Base-by-base conservation (phyloP, 2,329 filamentous ascomycete genomes). In the Neopestalotiopsis sp. region DNA sequence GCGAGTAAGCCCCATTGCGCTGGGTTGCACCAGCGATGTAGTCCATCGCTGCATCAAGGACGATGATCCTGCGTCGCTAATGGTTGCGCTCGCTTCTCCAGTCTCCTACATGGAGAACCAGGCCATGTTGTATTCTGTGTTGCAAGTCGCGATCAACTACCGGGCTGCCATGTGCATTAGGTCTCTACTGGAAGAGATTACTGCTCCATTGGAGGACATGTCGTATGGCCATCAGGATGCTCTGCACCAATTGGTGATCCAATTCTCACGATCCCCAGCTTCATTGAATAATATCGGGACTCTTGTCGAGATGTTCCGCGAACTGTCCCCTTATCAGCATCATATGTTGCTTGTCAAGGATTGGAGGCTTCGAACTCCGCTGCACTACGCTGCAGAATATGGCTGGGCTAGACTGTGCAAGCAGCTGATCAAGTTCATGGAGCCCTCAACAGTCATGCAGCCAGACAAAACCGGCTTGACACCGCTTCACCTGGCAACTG, bases 271-370 rank as follows among this genome's bases (percentile, higher is more conserved):
- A 24, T 17, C 20, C 13, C 57, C 28, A 10, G 7, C 45, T 14
- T 34, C 28, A 7, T 34, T 32, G 10, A 14, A 14, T 40, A 24
- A 17, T 12, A 13, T 59, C 12, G 63, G 58, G 2, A 6, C 45
- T 5, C 62, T 68, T 30, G 66, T 38, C 17, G 61, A 68, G 10
- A 64, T 64, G 4, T 59, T 70, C 34, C 58, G 66, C 14, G 66
- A 70, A 14, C 42, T 70, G 7, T 70, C 69, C 3, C 69, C 69
- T 17, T 70, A 67, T 30, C 69, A 70, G 58, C 69, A 68, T 59
- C 69, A 70, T 28, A 68, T 70, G 28, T 38, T 70, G 24, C 49
- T 68, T 17, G 59, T 40, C 28, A 68, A 61, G 20, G 69, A 70
- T 58, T 70, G 69, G 69, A 63, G 69, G 58, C 20, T 61, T n/a